Conservation (phyloP, 345 rosid genomes). For the Gossypium stocksii region DNA sequence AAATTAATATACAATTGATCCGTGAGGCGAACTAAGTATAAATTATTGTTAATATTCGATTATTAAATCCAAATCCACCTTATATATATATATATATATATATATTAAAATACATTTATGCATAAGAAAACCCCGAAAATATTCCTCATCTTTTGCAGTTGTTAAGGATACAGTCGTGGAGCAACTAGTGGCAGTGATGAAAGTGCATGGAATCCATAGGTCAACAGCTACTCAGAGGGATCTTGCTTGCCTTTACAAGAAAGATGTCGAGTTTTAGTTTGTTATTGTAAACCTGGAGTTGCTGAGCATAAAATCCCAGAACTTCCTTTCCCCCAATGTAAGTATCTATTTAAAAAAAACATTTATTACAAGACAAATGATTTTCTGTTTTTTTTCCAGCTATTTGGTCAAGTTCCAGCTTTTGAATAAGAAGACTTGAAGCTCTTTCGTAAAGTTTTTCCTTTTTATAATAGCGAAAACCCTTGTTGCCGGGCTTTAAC, state of each 20-base stretch:
- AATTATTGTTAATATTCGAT: no score
- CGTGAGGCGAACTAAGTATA: no score
- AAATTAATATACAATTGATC: no score
- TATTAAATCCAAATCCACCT: background rate
- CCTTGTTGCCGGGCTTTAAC: slow-evolving; percentile 25
- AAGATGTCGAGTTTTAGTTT: slow-evolving; percentile 48
- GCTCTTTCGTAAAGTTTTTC: slow-evolving; percentile 50
- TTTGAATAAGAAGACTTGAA: slow-evolving; percentile 64
- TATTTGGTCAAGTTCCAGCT: slow-evolving; percentile 79
- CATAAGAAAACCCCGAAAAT: background rate
- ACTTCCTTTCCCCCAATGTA: slow-evolving; percentile 58
- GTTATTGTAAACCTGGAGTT: slow-evolving; percentile 39
- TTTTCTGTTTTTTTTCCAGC: slow-evolving; percentile 30
- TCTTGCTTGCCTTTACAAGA: slow-evolving; percentile 54
- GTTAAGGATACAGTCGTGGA: background rate
- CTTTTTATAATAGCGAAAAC: no score
- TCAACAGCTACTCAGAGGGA: slow-evolving; percentile 53
- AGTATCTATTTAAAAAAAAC: slow-evolving; percentile 5
- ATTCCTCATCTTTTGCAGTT: background rate
- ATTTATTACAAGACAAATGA: background rate
- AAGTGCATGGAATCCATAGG: slow-evolving; percentile 36
- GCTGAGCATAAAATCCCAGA: slow-evolving; percentile 65
- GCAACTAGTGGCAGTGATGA: slow-evolving; percentile 37
- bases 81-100: background rate
- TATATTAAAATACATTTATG: background rate